Evolutionary conservation across 2,329 filamentous ascomycete species (phyloP).

Genomic region (Orbilia ellipsospora): DNA sequence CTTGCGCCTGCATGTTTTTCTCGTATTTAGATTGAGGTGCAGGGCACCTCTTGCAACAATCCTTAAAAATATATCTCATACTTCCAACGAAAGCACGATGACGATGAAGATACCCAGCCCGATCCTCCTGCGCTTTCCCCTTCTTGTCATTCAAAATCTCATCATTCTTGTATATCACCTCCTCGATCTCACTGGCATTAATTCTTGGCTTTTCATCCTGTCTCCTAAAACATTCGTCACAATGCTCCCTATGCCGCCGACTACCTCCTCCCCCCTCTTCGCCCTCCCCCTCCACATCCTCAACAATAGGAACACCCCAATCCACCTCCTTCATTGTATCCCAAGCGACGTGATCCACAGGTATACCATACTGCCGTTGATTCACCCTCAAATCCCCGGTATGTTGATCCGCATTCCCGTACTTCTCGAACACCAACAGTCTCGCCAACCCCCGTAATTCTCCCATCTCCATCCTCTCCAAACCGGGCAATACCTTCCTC

Average conservation of each 20-base stretch:
- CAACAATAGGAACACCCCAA: not conserved
- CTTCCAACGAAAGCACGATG: conserved; percentile 83
- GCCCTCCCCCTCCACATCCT: not conserved
- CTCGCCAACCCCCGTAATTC: conserved; percentile 82
- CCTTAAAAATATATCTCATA: conserved; percentile 76
- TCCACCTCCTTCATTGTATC: too few species aligned
- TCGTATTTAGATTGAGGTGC: conserved; percentile 76
- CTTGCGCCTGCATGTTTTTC: conserved; percentile 75
- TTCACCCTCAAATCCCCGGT: too few species aligned
- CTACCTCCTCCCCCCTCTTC: too few species aligned
- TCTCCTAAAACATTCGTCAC: too few species aligned
- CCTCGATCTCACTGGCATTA: not conserved
- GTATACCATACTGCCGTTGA: too few species aligned
- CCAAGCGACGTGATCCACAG: too few species aligned
- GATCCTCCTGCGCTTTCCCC: conserved; percentile 68
- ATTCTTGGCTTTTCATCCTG: too few species aligned
- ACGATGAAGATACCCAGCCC: conserved; percentile 80
- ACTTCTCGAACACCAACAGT: conserved; percentile 66
- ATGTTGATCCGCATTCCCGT: too few species aligned
- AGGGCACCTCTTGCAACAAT: conserved; percentile 85
- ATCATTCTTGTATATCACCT: conserved; percentile 66
- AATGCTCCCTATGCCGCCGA: not conserved
- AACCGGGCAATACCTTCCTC: conserved; percentile 80
- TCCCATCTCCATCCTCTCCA: conserved; percentile 82
- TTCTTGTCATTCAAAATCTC: conserved; percentile 78